Base-by-base conservation (phyloP, 805 yeast species). In the Wickerhamomyces chaumierensis region DNA sequence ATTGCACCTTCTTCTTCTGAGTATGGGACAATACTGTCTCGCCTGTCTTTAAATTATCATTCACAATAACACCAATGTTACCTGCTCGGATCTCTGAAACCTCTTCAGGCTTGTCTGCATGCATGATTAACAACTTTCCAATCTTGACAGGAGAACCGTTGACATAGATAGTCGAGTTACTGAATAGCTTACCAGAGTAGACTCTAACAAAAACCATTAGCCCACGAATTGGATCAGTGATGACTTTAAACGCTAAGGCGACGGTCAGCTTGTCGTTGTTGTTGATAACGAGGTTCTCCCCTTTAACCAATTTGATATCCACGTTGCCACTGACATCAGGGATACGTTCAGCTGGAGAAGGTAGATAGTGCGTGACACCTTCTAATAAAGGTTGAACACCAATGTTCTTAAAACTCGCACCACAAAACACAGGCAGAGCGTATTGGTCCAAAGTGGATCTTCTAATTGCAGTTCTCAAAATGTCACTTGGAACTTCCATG, bases 361-460 rank as follows among this genome's bases (percentile, higher is more conserved):
- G 97, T 15, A 92, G 61, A 49, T 72, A 92, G 39, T 73, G 71
- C 2, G 76, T 71, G 12, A 88, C 71, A 0, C 94, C 88, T 58
- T 90, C 96, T 59, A 92, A 60, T 36, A 92, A 62, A 1, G 97
- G 96, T 55, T 92, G 97, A 3, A 92, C 95, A 19, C 98, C 98
- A 35, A 90, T 82, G 56, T 90, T 90, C 47, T 69, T 73, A 60
- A 90, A 92, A 39, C 95, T 82, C 2, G 96, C 83, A 12, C 98
- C 98, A 58, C 96, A 87, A 29, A 88, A 60, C 0, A 92, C 83
- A 0, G 98, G 96, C 0, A 80, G 71, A 1, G 84, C 67, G 31
- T 62, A 57, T 36, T 71, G 69, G 1, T 57, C 55, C 6, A 85
- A 45, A 0, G 95, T 83, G 3, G 82, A 76, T 18, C 60, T 62